Evolutionary conservation across 108 stramenopile genomes (phyloP), one percentile per base, ranked within the genome.

Genomic region (Cylindrotheca fusiformis): DNA sequence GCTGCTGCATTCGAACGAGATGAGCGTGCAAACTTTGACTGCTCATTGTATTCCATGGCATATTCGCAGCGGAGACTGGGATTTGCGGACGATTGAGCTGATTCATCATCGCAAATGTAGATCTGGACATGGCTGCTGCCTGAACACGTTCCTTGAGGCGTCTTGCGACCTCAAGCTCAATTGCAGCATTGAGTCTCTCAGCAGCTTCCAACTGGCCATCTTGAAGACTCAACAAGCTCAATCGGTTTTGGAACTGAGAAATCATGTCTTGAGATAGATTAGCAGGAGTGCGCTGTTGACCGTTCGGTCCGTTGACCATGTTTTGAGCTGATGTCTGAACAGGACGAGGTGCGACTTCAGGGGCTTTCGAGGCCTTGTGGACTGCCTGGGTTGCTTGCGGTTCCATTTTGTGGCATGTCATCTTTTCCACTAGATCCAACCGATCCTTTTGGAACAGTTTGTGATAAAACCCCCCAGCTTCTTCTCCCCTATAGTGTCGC

Each of bases 391-490:
- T 53, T 51, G 51, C 48, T 32, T 20, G 63, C 19, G 49, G 51
- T 32, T 63, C 63, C n/a, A n/a, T n/a, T 12, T 47, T 20, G 28
- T 69, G 49, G 52, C 75, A 76, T 1, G 75, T 76, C 75, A 76
- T 76, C 32, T 69, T 25, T 23, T 69, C 75, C 0, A 46, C 55
- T 14, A 75, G 63, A 51, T 80, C 79, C 1, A 68, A 44, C 3
- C 67, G 60, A 29, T 66, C 80, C 47, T 60, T 68, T 32, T 63
- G 72, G 53, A 81, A 81, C 48, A 60, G 32, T 49, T 81, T 67
- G 71, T 81, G 80, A 50, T 70, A 81, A 45, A 67, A 81, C 19
- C 76, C 72, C 5, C 80, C 76, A 23, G 74, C 45, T 63, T 81
- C 80, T 22, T 69, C 66, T 14, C 80, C 80, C 18, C 63, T 17